Evolutionary conservation across 2,329 filamentous ascomycete genomes (phyloP).

Genomic region (Acephala macrosclerotiorum): DNA sequence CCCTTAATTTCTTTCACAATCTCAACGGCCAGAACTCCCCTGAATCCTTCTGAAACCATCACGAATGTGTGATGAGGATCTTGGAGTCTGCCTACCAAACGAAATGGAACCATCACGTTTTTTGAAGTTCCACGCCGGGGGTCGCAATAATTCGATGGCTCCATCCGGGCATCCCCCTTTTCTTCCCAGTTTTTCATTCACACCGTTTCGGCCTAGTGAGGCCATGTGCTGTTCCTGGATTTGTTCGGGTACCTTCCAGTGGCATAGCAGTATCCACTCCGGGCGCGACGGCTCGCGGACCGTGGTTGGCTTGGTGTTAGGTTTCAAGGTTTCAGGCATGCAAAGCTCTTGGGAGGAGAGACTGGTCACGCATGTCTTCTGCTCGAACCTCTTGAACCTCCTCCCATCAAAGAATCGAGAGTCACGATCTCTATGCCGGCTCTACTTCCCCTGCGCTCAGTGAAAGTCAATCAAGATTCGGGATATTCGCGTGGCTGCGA

Average conservation of each 20-base stretch:
- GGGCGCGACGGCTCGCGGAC: background rate
- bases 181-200: slow-evolving; percentile 13
- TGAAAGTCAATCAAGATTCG: background rate
- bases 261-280: background rate
- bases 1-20: background rate
- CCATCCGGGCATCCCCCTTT: slow-evolving; percentile 16
- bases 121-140: background rate
- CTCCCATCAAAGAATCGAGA: background rate
- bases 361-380: slow-evolving; percentile 2
- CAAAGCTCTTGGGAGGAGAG: background rate
- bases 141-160: background rate
- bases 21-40: background rate
- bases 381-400: slow-evolving; percentile 1
- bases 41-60: background rate
- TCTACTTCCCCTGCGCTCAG: background rate
- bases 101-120: slow-evolving; percentile 3
- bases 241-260: slow-evolving; percentile 34
- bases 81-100: background rate
- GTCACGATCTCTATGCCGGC: background rate
- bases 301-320: background rate
- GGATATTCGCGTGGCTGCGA: background rate
- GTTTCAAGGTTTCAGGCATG: background rate
- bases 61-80: background rate
- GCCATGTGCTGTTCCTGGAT: slow-evolving; percentile 11
- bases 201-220: background rate